A percentile compares a stretch with the other conserved stretches of the same genome.
Evolutionary conservation across 2,329 filamentous ascomycete species (phyloP).

Genomic region (Diplocarpon rosae): DNA sequence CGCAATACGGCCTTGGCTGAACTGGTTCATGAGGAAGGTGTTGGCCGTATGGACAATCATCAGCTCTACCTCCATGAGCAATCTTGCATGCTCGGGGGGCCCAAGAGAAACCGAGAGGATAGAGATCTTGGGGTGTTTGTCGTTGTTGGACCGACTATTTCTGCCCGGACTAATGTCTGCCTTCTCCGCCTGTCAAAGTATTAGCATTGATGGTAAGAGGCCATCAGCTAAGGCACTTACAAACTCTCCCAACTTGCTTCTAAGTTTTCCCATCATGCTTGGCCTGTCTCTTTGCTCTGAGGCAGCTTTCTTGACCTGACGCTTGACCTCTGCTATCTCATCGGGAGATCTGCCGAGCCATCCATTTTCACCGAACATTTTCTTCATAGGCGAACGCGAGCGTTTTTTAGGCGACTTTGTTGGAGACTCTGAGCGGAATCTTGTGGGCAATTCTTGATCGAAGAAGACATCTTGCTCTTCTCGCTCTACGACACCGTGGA

Average conservation of each 20-base stretch:
- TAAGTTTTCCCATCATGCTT: slow-evolving; percentile 23
- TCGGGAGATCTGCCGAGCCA: slow-evolving; percentile 23
- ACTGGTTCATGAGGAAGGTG: slow-evolving; percentile 26
- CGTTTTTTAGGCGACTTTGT: slow-evolving; percentile 15
- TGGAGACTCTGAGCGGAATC: not conserved
- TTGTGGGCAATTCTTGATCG: not conserved
- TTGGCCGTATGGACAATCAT: slow-evolving; percentile 25
- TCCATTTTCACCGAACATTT: slow-evolving; percentile 26
- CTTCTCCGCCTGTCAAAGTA: slow-evolving; percentile 21
- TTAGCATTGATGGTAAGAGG: not conserved
- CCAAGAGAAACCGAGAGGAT: slow-evolving; percentile 20
- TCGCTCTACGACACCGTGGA: slow-evolving; percentile 14
- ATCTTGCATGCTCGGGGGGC: slow-evolving; percentile 22
- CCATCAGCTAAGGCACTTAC: slow-evolving; percentile 14
- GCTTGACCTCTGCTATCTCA: slow-evolving; percentile 11
- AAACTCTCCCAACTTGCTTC: slow-evolving; percentile 23
- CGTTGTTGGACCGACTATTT: slow-evolving; percentile 1
- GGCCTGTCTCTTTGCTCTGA: slow-evolving; percentile 13
- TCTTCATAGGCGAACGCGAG: slow-evolving; percentile 27
- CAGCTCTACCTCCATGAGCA: slow-evolving; percentile 26
- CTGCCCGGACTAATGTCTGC: slow-evolving; percentile 19
- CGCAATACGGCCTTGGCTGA: slow-evolving; percentile 23
- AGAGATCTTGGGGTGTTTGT: slow-evolving; percentile 12
- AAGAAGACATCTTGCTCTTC: slow-evolving; percentile 9
- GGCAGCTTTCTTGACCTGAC: slow-evolving; percentile 9